Percentiles rank a stretch among this genome's conserved stretches.
phyloP scores from a whole-genome alignment of 2,329 filamentous ascomycete genomes.

The Dactylonectria macrodidyma region DNA sequence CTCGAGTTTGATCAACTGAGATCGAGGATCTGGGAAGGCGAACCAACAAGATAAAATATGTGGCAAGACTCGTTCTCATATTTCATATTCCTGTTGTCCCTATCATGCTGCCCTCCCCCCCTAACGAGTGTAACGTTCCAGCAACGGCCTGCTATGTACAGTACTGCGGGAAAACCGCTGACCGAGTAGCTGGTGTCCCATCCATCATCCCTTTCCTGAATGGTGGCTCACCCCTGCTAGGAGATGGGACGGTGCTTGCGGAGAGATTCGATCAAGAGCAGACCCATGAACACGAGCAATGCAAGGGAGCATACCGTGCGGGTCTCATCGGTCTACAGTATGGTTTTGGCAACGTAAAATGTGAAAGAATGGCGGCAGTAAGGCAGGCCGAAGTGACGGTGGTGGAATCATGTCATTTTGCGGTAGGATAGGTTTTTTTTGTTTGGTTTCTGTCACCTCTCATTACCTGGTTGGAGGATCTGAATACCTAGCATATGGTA shows the following conservation, averaged over 20 bases:
- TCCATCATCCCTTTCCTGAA: not conserved
- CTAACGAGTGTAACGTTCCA: not conserved
- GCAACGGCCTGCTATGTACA: not conserved
- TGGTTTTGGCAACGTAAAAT: not conserved
- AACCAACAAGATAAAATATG: not conserved
- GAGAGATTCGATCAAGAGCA: not conserved
- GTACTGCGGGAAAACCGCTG: not conserved
- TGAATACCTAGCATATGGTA: not conserved
- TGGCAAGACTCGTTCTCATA: not conserved
- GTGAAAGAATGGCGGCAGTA: not conserved
- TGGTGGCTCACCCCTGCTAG: not conserved
- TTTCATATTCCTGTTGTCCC: not conserved
- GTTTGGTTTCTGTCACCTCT: not conserved
- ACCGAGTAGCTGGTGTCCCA: not conserved
- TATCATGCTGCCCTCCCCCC: too few species aligned
- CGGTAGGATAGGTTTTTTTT: not conserved
- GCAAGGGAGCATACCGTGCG: not conserved
- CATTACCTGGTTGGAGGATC: not conserved
- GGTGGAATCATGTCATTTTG: conserved; percentile 1
- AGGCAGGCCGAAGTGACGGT: not conserved
- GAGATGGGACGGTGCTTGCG: not conserved
- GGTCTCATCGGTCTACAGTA: not conserved
- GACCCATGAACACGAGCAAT: not conserved
- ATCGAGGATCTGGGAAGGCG: not conserved
- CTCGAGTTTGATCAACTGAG: not conserved